Conservation (phyloP, 768 basidiomycete species). For the Tylopilus sp. region DNA sequence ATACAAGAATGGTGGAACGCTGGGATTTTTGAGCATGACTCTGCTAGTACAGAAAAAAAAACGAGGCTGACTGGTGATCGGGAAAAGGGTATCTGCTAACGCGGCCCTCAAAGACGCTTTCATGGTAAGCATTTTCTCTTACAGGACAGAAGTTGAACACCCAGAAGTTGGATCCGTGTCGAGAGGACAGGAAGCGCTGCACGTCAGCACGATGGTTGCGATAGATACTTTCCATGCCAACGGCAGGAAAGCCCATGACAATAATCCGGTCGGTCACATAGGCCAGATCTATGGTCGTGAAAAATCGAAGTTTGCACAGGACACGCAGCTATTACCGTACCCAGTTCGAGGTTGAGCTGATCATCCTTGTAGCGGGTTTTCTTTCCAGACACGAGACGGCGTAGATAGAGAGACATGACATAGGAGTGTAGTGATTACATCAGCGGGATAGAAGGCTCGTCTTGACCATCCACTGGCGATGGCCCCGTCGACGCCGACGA, state of each 20-base stretch:
- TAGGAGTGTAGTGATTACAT: constrained; percentile 17
- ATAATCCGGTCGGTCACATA: constrained; percentile 74
- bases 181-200: constrained; percentile 65
- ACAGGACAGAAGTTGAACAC: constrained; percentile 88
- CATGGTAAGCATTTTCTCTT: constrained; percentile 75
- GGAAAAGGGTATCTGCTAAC: constrained; percentile 88
- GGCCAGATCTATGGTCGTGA: constrained; percentile 44
- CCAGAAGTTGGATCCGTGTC: constrained; percentile 78
- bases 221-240: constrained; percentile 75
- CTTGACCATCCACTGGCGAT: constrained; percentile 6
- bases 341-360: constrained; percentile 65
- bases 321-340: constrained; percentile 34
- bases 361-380: constrained; percentile 76
- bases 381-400: constrained; percentile 74
- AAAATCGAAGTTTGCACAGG: constrained; percentile 5
- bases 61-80: constrained; percentile 82
- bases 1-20: constrained; percentile 74
- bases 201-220: constrained; percentile 77
- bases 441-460: constrained; percentile 5
- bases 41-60: constrained; percentile 31
- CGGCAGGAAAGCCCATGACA: constrained; percentile 83
- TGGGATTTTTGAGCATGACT: constrained; percentile 22
- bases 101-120: constrained; percentile 62
- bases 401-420: constrained; percentile 60
- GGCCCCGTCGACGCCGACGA: constrained; percentile 26